Evolutionary conservation across 306 rosid species (phyloP).

Genomic region (Cicer arietinum): DNA sequence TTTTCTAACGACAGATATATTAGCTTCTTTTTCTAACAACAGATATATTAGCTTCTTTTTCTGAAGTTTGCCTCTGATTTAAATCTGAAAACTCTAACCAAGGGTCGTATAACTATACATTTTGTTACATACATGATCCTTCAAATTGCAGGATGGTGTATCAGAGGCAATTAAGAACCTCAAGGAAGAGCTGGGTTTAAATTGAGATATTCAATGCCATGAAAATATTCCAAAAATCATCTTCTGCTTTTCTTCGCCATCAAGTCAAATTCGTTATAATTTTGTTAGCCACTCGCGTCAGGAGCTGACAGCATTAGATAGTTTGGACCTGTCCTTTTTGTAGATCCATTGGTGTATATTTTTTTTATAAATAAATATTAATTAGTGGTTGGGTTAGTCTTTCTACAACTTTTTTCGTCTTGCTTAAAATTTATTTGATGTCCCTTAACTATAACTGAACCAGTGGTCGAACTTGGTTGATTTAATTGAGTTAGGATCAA

Average conservation of each 20-base stretch:
- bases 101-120: background rate
- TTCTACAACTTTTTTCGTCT: no score
- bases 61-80: background rate
- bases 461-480: no score
- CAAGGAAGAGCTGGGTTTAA: slow-evolving; percentile 59
- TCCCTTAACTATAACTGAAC: no score
- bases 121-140: slow-evolving; percentile 22
- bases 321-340: slow-evolving; percentile 16
- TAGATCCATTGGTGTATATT: background rate
- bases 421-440: no score
- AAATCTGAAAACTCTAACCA: background rate
- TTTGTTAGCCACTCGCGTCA: slow-evolving; percentile 4
- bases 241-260: background rate
- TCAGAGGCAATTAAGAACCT: slow-evolving; percentile 64
- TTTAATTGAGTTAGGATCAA: no score
- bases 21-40: background rate
- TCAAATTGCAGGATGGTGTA: slow-evolving; percentile 72
- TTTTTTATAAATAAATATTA: no score
- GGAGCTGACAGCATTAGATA: slow-evolving; percentile 14
- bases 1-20: background rate
- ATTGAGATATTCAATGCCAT: slow-evolving; percentile 35
- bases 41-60: background rate
- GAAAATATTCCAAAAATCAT: slow-evolving; percentile 13
- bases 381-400: no score
- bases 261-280: slow-evolving; percentile 15